A percentile compares a stretch with the other conserved stretches of the same genome.
These are phyloP conservation scores for Seiridium unicorne DNA, from an alignment of 2,329 filamentous ascomycete genomes.

Conservation along the genomic window DNA sequence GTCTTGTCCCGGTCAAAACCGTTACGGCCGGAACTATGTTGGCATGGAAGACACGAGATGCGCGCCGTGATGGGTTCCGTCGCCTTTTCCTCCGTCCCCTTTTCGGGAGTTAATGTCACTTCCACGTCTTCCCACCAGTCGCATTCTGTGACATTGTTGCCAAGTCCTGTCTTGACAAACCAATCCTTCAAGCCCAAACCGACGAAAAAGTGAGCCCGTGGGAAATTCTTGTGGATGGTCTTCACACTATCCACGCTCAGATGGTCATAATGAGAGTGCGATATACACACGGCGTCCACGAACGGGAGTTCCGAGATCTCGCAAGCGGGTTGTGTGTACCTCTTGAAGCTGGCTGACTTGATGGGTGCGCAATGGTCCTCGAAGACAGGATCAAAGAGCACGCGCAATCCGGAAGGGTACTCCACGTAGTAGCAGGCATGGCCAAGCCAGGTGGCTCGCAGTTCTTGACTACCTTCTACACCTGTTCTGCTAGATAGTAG, in stretches of 20 bases:
- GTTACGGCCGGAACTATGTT: conserved; percentile 73
- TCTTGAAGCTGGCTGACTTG: conserved; percentile 66
- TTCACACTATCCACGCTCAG: conserved; percentile 74
- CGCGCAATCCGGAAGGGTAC: conserved; percentile 80
- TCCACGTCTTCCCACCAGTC: conserved; percentile 94
- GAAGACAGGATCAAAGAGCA: conserved; percentile 93
- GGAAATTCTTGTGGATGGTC: conserved; percentile 68
- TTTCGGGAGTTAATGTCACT: conserved; percentile 51
- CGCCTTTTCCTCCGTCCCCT: conserved; percentile 24
- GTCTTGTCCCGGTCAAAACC: conserved; percentile 66
- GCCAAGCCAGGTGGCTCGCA: conserved; percentile 91
- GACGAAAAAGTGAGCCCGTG: conserved; percentile 83
- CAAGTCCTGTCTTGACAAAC: conserved; percentile 70
- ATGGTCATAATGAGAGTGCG: conserved; percentile 92
- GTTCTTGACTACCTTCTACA: conserved; percentile 38
- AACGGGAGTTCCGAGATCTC: conserved; percentile 73
- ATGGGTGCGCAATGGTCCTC: conserved; percentile 83
- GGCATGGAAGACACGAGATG: conserved; percentile 78
- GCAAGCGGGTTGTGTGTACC: conserved; percentile 78
- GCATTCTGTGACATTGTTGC: conserved; percentile 74
- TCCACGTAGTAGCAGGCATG: conserved; percentile 94
- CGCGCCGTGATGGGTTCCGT: conserved; percentile 61
- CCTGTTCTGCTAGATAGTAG: neutral
- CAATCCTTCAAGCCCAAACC: conserved; percentile 79
- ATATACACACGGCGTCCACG: conserved; percentile 77